Conservation (phyloP, 371 early-diverging fungal species). For the Mucor racemosus region DNA sequence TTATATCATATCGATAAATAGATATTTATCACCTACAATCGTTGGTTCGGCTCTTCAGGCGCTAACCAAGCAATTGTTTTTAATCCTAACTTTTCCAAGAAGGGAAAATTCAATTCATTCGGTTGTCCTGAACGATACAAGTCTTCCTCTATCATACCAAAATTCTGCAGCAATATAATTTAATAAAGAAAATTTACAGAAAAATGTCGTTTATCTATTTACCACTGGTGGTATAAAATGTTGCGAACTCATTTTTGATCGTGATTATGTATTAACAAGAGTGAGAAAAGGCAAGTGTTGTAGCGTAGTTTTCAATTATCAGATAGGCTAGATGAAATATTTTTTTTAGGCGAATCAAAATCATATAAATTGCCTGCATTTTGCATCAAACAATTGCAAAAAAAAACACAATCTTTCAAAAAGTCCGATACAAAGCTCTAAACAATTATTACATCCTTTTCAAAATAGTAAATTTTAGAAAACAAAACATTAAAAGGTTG, state of each 20-base stretch:
- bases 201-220: not conserved
- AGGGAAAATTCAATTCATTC: conserved; percentile 97
- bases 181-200: not conserved
- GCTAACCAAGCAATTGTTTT: conserved; percentile 93
- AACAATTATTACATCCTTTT: no score
- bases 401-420: no score
- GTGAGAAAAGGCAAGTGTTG: not conserved
- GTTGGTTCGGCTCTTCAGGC: conserved; percentile 93
- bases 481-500: no score
- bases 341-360: not conserved
- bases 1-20: not conserved
- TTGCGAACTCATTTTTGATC: conserved; percentile 66
- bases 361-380: not conserved
- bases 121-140: conserved; percentile 98
- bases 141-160: conserved; percentile 96
- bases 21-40: conserved; percentile 63
- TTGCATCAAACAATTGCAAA: not conserved
- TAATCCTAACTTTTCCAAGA: conserved; percentile 91
- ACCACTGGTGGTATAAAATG: conserved; percentile 83
- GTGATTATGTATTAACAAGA: not conserved
- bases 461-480: no score
- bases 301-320: not conserved
- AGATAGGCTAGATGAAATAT: not conserved
- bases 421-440: no score
- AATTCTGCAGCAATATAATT: conserved; percentile 66